These are phyloP conservation scores for Holtermannia corniformis DNA, from an alignment of 768 basidiomycete species.

Conservation along the genomic window DNA sequence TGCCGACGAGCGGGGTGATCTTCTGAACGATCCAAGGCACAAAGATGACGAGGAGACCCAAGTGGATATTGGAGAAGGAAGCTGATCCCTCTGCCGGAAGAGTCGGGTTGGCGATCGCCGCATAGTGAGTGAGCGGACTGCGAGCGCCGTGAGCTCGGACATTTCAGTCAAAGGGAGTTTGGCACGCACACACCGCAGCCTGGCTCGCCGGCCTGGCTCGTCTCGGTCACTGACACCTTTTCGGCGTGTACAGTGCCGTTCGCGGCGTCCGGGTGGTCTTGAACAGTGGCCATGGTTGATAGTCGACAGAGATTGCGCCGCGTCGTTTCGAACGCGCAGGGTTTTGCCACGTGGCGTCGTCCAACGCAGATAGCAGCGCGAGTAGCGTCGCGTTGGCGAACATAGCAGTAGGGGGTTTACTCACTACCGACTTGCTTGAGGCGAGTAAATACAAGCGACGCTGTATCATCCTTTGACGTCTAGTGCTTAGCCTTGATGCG, in stretches of 20 bases:
- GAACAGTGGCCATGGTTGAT: not conserved
- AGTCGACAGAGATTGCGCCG: no score
- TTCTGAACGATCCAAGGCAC: constrained; percentile 79
- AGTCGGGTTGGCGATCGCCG: constrained; percentile 36
- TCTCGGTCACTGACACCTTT: not conserved
- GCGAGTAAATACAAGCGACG: no score
- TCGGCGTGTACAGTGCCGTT: not conserved
- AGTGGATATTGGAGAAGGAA: constrained; percentile 47
- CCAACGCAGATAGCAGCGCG: no score
- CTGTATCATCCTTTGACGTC: no score
- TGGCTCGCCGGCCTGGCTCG: not conserved
- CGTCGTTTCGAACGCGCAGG: no score
- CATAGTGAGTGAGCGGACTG: not conserved
- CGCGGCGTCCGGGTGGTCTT: not conserved
- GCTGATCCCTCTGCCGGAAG: constrained; percentile 42
- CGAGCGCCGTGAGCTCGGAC: not conserved
- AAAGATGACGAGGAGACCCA: constrained; percentile 64
- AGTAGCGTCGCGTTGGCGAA: no score
- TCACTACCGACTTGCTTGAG: no score
- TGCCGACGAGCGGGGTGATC: constrained; percentile 67
- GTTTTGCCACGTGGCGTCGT: no score
- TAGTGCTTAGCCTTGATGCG: no score
- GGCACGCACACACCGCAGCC: not conserved
- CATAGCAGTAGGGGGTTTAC: no score
- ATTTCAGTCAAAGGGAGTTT: not conserved